Base-by-base conservation (phyloP, 2,329 filamentous ascomycete genomes). In the Tolypocladium endophyticum region DNA sequence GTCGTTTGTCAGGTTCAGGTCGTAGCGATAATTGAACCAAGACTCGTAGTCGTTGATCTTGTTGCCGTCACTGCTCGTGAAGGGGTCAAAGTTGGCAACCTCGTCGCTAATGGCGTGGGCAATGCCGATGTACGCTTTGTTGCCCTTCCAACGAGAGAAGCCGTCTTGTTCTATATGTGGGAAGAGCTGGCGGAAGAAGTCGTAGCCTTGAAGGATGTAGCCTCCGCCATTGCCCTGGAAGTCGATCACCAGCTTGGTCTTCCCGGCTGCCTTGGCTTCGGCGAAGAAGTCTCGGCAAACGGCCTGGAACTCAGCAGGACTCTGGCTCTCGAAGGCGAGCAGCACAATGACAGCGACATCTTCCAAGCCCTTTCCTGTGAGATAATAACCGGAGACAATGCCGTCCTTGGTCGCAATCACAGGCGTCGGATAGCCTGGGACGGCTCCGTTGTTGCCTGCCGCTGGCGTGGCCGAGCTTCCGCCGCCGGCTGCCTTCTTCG, bases 171-270 rank as follows among this genome's bases (percentile, higher is more conserved):
- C 35, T 57, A 81, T 76, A 4, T 58, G n/a, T 3, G 68, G 68
- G 60, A 82, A 81, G 0, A 85, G 73, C 68, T 81, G 72, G 58
- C 81, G 81, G 72, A 87, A 86, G 33, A 87, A 75, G 66, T 86
- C 84, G 63, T 84, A 85, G 20, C 81, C 84, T n/a, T 81, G 77
- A 9, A 84, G 68, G 53, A 87, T 80, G 18, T 76, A 78, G 30
- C 85, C 84, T 50, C 85, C 85, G 2, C 78, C 80, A 64, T 87
- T 87, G 55, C 38, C 60, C 50, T 66, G 64, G 36, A 65, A 58
- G 54, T 66, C 64, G 36, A 87, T 73, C 14, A 87, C 79, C 0
- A 87, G 77, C 68, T 83, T 84, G 54, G 77, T 84, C 72, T 84
- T 86, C 60, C 79, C 80, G 1, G 75, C 76, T 12, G 74, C 73